Percentiles rank a stretch among this genome's conserved stretches.
Evolutionary conservation across 2,329 filamentous ascomycete species (phyloP).

Genomic region (Cryphonectria nitschkei): DNA sequence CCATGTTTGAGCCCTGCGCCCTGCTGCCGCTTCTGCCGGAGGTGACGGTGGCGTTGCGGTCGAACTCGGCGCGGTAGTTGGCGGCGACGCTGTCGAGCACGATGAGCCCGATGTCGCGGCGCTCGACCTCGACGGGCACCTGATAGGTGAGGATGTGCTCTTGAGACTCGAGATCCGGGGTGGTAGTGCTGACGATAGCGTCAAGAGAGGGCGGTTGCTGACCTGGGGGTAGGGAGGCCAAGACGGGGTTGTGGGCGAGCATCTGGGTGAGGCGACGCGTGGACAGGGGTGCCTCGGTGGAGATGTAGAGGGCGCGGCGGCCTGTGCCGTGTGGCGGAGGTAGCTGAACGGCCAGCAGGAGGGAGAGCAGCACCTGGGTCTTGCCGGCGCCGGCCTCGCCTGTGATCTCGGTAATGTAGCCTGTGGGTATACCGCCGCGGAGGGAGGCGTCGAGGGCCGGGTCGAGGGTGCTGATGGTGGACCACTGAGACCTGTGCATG

Average conservation of each 20-base stretch:
- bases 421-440: slow-evolving; percentile 78
- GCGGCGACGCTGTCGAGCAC: slow-evolving; percentile 91
- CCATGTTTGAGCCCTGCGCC: slow-evolving; percentile 62
- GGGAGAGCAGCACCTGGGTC: slow-evolving; percentile 86
- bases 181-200: slow-evolving; percentile 77
- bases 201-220: slow-evolving; percentile 66
- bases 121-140: slow-evolving; percentile 79
- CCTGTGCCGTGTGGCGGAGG: slow-evolving; percentile 71
- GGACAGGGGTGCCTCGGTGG: slow-evolving; percentile 84
- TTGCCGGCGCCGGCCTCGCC: slow-evolving; percentile 95
- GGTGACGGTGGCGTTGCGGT: slow-evolving; percentile 49
- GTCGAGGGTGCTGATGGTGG: slow-evolving; percentile 81
- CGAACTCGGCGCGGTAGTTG: slow-evolving; percentile 93
- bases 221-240: slow-evolving; percentile 44
- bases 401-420: slow-evolving; percentile 84
- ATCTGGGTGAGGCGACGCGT: slow-evolving; percentile 83
- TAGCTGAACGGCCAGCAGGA: slow-evolving; percentile 85
- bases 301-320: slow-evolving; percentile 85
- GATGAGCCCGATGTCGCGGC: slow-evolving; percentile 78
- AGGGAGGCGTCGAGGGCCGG: slow-evolving; percentile 67
- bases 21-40: slow-evolving; percentile 17
- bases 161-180: slow-evolving; percentile 89
- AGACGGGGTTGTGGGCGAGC: slow-evolving; percentile 65
- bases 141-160: slow-evolving; percentile 95
- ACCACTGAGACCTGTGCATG: slow-evolving; percentile 49